Base-by-base conservation (phyloP, 2,329 filamentous ascomycete species). In the Septoria petroselini region DNA sequence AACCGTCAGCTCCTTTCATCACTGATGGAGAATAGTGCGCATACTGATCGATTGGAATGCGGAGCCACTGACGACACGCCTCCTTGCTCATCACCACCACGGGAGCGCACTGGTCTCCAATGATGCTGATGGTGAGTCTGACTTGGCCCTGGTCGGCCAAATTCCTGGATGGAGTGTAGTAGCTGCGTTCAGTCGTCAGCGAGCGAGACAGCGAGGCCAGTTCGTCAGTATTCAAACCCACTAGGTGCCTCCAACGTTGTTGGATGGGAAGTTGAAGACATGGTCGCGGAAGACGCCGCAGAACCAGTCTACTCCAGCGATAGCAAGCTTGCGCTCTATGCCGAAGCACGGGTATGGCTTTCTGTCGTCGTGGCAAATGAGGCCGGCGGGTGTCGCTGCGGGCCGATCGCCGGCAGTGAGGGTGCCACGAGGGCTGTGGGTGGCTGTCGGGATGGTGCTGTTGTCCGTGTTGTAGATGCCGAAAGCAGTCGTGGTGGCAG, bases 331-430 rank as follows among this genome's bases (percentile, higher is more conserved):
- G 9, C 49, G 41, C 11, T 31, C 29, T 14, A 55, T 37, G 4
- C 53, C 49, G 34, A 37, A 52, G 41, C 53, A 55, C 8, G 41
- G 29, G n/a, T 30, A 35, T 25, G 41, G 41, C 41, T 44, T 34
- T 12, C 29, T 23, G 34, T 23, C 34, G 8, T 52, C 37, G 39
- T 47, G 45, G 46, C 51, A 53, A 30, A 19, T 41, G 35, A 46
- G 30, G 19, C 41, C 41, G 17, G 41, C 25, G 12, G 41, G 41
- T 19, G 34, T 47, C 14, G 12, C 30, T 12, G 29, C 41, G 12
- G 17, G 17, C 17, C 21, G 9, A 11, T 42, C 14, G n/a, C 23
- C 23, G 11, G 7, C 39, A 19, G 21, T 33, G 42, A 35, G 11
- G 42, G 29, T 6, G 29, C 19, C 18, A 15, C 18, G 15, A 17